Evolutionary conservation across 495 filamentous ascomycete genomes (phyloP).

Genomic region (Usnea hakonensis): DNA sequence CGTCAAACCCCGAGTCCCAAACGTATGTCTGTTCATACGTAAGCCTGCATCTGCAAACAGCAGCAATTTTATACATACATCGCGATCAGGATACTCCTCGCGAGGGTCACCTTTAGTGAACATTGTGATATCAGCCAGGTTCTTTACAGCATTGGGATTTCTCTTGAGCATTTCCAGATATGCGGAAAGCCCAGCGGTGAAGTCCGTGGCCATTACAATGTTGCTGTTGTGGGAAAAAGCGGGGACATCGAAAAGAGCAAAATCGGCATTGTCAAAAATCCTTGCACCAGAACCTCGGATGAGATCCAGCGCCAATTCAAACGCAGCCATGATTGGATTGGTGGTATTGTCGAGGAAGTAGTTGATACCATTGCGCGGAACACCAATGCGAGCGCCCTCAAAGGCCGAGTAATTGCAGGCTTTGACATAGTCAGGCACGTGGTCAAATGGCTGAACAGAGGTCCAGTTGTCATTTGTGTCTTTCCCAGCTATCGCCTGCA

Average conservation of each 20-base stretch:
- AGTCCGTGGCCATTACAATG: conserved; percentile 31
- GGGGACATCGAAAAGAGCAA: conserved; percentile 22
- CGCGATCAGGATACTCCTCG: conserved; percentile 32
- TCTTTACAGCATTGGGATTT: conserved; percentile 36
- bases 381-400: conserved; percentile 34
- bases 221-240: conserved; percentile 16
- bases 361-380: conserved; percentile 36
- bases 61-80: conserved; percentile 11
- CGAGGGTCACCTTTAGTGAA: conserved; percentile 28
- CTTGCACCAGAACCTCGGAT: conserved; percentile 34
- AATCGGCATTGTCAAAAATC: conserved; percentile 32
- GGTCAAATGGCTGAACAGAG: conserved; percentile 32
- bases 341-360: conserved; percentile 11
- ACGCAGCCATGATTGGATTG: conserved; percentile 28
- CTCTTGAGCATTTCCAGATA: conserved; percentile 32
- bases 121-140: conserved; percentile 25
- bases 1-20: conserved; percentile 32
- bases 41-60: not conserved
- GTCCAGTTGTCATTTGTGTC: conserved; percentile 41
- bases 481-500: conserved; percentile 31
- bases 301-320: conserved; percentile 29
- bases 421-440: conserved; percentile 38
- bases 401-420: conserved; percentile 30
- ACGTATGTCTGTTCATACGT: conserved; percentile 17
- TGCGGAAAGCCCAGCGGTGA: conserved; percentile 27